Percentiles rank a stretch among this genome's conserved stretches.
These are phyloP conservation scores for Mycena haematopus DNA, from an alignment of 768 basidiomycete genomes.

Conservation along the genomic window DNA sequence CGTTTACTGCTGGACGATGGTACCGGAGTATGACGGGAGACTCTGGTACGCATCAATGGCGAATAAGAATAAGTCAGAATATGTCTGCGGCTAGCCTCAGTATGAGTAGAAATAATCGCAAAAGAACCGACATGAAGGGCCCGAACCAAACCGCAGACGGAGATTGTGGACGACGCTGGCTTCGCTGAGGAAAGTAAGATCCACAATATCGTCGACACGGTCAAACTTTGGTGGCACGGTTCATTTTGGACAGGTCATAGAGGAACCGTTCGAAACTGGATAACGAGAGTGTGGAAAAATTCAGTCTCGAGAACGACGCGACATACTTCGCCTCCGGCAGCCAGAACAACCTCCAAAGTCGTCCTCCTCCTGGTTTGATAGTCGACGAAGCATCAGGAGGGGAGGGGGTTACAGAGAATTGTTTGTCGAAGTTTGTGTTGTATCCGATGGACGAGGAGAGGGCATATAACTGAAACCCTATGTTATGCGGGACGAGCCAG, in stretches of 20 bases:
- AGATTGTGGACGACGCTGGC: constrained; percentile 99
- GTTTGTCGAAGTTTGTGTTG: constrained; percentile 83
- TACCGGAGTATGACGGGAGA: constrained; percentile 88
- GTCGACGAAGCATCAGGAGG: too few relatives aligned
- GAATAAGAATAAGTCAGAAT: constrained; percentile 96
- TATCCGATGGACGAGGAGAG: constrained; percentile 54
- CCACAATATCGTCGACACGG: constrained; percentile 96
- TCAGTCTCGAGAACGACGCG: constrained; percentile 12
- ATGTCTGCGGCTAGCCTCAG: constrained; percentile 61
- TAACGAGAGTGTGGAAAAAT: background rate
- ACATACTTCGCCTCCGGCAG: constrained; percentile 80
- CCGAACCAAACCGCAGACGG: constrained; percentile 87
- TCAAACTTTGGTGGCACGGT: constrained; percentile 99
- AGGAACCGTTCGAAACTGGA: constrained; percentile 69
- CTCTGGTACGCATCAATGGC: constrained; percentile 97
- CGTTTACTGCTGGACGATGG: constrained; percentile 85
- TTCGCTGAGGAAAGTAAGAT: constrained; percentile 97
- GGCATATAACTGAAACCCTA: constrained; percentile 47
- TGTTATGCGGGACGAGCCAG: background rate
- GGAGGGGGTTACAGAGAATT: too few relatives aligned
- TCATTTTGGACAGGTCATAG: constrained; percentile 92
- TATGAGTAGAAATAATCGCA: constrained; percentile 10
- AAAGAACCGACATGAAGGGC: constrained; percentile 80
- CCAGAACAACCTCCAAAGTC: constrained; percentile 87
- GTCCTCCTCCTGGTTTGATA: constrained; percentile 84